Evolutionary conservation across 176 grass and related monocot species (phyloP).

Genomic region (Oryza meyeriana): DNA sequence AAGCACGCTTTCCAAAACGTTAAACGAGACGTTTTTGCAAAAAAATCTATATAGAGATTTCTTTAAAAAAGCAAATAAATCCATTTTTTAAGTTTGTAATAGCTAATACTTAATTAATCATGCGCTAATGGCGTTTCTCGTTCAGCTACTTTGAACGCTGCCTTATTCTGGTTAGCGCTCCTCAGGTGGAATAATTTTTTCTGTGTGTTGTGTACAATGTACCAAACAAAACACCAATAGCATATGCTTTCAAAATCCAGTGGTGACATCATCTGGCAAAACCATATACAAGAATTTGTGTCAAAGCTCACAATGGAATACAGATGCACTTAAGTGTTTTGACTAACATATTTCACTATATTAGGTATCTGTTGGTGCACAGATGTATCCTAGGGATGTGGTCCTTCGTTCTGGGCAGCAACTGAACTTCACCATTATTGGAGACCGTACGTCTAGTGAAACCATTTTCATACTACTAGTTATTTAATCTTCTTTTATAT

Average conservation of each 20-base stretch:
- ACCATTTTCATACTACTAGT: conserved; percentile 12
- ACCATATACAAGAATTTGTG: neutral
- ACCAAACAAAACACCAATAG: neutral
- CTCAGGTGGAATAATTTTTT: neutral
- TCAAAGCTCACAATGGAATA: neutral
- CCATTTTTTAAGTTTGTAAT: too few species aligned
- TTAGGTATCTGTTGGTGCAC: conserved; percentile 81
- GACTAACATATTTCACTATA: conserved; percentile 8
- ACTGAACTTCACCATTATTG: conserved; percentile 66
- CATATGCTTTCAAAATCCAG: neutral
- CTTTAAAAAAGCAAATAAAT: too few species aligned
- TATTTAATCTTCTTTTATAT: neutral
- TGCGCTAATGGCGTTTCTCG: too few species aligned
- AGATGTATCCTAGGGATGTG: conserved; percentile 65
- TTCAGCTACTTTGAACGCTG: too few species aligned
- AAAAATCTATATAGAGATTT: too few species aligned
- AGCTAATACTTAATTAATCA: too few species aligned
- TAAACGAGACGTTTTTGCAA: too few species aligned
- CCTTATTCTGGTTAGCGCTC: neutral
- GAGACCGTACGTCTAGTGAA: conserved; percentile 58
- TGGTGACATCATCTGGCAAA: neutral
- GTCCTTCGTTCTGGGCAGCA: conserved; percentile 59
- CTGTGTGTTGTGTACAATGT: neutral
- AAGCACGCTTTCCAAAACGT: too few species aligned
- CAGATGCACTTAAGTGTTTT: neutral